Conservation (phyloP, 139 green algal genomes). For the Volvox africanus region DNA sequence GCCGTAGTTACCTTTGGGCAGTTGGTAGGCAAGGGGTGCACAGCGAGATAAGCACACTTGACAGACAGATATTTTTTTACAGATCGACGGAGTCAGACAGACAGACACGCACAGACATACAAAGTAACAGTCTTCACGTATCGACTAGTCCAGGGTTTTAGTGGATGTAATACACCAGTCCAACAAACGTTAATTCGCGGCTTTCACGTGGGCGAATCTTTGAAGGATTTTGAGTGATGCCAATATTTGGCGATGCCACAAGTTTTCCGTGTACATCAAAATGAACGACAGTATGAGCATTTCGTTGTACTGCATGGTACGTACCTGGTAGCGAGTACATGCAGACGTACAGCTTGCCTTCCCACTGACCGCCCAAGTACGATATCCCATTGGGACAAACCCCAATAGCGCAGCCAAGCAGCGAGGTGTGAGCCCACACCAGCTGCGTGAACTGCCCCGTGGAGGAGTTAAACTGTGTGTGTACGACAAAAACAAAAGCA, state of each 20-base stretch:
- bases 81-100: too few relatives aligned
- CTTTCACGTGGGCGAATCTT: too few relatives aligned
- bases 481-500: too few relatives aligned
- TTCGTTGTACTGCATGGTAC: background rate
- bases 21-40: background rate
- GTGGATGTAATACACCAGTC: too few relatives aligned
- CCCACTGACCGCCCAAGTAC: conserved; percentile 12
- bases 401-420: conserved; percentile 42
- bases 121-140: too few relatives aligned
- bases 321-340: conserved; percentile 37
- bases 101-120: too few relatives aligned
- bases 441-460: conserved; percentile 47
- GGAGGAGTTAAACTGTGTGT: background rate
- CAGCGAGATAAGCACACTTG: background rate
- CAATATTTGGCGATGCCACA: too few relatives aligned
- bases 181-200: too few relatives aligned
- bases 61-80: background rate
- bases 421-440: conserved; percentile 32
- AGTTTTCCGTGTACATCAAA: background rate
- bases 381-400: conserved; percentile 26
- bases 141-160: too few relatives aligned
- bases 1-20: conserved; percentile 33
- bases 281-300: background rate
- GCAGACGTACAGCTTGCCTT: conserved; percentile 43
- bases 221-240: too few relatives aligned